Percentiles rank a stretch among this genome's conserved stretches.
Evolutionary conservation across 2,329 filamentous ascomycete genomes (phyloP).

Genomic region (Ophiocordyceps polyrhachis-furcata): DNA sequence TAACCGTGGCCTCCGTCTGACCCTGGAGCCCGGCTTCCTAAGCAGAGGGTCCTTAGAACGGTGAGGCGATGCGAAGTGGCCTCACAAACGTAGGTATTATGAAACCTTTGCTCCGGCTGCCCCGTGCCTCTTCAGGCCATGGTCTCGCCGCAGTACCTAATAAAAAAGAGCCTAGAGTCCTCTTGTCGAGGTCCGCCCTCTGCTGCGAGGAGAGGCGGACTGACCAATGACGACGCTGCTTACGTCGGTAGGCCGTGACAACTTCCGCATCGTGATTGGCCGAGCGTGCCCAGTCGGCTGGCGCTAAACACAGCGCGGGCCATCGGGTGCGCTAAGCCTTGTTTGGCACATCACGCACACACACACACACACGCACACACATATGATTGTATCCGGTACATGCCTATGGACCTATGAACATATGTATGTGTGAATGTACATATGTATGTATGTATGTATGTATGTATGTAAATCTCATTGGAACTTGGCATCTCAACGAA

Average conservation of each 20-base stretch:
- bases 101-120: constrained; percentile 1
- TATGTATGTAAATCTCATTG: no score
- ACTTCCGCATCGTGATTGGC: constrained; percentile 5
- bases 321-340: constrained; percentile 6
- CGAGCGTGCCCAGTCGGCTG: background rate
- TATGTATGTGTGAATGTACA: no score
- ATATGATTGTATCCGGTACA: no score
- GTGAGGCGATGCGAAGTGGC: background rate
- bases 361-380: background rate
- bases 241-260: constrained; percentile 4
- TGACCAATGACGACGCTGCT: background rate
- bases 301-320: constrained; percentile 1
- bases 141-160: background rate
- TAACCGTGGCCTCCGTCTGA: no score
- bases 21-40: background rate
- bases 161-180: background rate
- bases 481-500: background rate
- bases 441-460: no score
- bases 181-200: background rate
- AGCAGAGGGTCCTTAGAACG: background rate
- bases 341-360: constrained; percentile 1
- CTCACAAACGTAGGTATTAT: background rate
- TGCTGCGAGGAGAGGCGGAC: background rate
- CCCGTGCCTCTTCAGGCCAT: background rate
- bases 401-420: no score